Percentiles rank a stretch among this genome's conserved stretches.
Conservation (phyloP, 129 eudicot genomes). For the Arctium lappa region DNA sequence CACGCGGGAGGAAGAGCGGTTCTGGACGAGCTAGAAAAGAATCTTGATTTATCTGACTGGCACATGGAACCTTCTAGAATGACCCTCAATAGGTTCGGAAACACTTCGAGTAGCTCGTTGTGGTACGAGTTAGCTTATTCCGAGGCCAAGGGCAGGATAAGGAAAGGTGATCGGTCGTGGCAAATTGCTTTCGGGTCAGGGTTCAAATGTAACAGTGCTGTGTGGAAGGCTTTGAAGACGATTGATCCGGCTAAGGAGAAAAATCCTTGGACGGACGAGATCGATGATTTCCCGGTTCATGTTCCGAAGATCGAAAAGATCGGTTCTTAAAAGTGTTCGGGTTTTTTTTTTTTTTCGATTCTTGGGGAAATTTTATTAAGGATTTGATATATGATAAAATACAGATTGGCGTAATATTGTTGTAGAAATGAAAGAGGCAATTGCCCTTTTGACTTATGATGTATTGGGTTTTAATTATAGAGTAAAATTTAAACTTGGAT, state of each 20-base stretch:
- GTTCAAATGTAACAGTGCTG: constrained; percentile 52
- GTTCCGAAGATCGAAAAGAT: constrained; percentile 45
- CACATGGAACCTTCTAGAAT: constrained; percentile 85
- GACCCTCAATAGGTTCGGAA: constrained; percentile 63
- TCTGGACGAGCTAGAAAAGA: constrained; percentile 64
- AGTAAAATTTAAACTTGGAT: not conserved
- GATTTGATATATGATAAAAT: not conserved
- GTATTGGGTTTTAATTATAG: not conserved
- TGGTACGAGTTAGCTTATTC: constrained; percentile 65
- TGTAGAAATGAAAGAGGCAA: constrained; percentile 20
- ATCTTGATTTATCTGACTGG: constrained; percentile 55
- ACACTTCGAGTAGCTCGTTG: constrained; percentile 66
- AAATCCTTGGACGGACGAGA: constrained; percentile 57
- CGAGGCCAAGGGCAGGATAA: constrained; percentile 71
- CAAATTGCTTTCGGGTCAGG: constrained; percentile 61
- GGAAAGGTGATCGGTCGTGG: constrained; percentile 58
- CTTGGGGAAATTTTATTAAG: not conserved
- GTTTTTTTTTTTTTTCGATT: not conserved
- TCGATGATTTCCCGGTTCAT: constrained; percentile 53
- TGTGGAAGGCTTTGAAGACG: constrained; percentile 53
- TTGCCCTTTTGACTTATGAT: constrained; percentile 19
- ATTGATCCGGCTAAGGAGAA: constrained; percentile 50
- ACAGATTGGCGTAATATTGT: constrained; percentile 9
- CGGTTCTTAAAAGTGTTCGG: constrained; percentile 18
- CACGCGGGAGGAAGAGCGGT: constrained; percentile 75